A percentile compares a stretch with the other conserved stretches of the same genome.
Conservation (phyloP, 768 basidiomycete genomes). For the Mycena amicta region DNA sequence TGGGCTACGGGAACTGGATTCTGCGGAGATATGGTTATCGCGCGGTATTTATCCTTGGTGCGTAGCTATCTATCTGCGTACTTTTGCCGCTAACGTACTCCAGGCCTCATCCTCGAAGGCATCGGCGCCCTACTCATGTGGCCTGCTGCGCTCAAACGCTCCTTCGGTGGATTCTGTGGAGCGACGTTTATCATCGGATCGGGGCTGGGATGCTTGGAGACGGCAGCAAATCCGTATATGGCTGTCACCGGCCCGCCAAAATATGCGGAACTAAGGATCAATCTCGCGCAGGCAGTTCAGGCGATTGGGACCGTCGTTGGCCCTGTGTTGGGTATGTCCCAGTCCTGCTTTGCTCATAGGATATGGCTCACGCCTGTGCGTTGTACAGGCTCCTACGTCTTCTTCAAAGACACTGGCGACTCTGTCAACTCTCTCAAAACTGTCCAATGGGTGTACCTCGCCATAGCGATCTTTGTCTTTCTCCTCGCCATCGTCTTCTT, state of each 20-base stretch:
- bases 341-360: too few relatives aligned
- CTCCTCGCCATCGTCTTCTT: constrained; percentile 34
- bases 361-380: too few relatives aligned
- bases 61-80: neutral
- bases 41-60: constrained; percentile 35
- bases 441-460: constrained; percentile 39
- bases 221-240: constrained; percentile 40
- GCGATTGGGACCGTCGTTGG: constrained; percentile 37
- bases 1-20: constrained; percentile 38
- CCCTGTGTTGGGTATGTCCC: constrained; percentile 30
- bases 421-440: constrained; percentile 32
- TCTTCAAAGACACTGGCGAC: constrained; percentile 37
- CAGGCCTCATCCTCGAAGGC: constrained; percentile 31
- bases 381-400: constrained; percentile 33
- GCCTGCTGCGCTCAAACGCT: constrained; percentile 36
- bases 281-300: constrained; percentile 37
- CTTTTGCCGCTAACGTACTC: too few relatives aligned
- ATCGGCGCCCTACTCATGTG: constrained; percentile 39
- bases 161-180: constrained; percentile 39
- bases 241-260: constrained; percentile 38
- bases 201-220: constrained; percentile 35
- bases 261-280: constrained; percentile 37
- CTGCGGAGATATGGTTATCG: constrained; percentile 36
- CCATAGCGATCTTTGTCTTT: constrained; percentile 37
- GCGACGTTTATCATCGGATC: constrained; percentile 39